These are phyloP conservation scores for Rhizomucor miehei DNA, from an alignment of 371 early-diverging fungal genomes.

Conservation along the genomic window DNA sequence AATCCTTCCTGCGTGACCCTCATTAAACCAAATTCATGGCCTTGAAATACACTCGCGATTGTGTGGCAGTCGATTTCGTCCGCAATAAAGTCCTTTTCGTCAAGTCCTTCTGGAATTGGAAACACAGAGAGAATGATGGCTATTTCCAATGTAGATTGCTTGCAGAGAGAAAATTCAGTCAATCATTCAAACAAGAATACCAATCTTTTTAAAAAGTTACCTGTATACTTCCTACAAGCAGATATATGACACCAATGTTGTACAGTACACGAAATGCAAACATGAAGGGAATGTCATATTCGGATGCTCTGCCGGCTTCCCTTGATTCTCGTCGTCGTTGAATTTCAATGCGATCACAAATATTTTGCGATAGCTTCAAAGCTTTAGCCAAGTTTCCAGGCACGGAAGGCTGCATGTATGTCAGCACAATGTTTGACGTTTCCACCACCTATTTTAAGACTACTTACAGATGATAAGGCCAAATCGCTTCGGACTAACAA, in stretches of 20 bases:
- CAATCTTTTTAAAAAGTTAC: too few species aligned
- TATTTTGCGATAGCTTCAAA: constrained; percentile 36
- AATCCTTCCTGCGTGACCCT: constrained; percentile 45
- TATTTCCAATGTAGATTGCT: constrained; percentile 49
- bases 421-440: background rate
- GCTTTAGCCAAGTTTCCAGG: constrained; percentile 47
- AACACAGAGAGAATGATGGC: constrained; percentile 49
- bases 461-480: constrained; percentile 39
- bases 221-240: constrained; percentile 47
- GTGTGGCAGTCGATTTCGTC: constrained; percentile 41
- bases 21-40: constrained; percentile 50
- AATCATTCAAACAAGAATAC: too few species aligned
- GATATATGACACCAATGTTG: constrained; percentile 46
- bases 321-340: constrained; percentile 36
- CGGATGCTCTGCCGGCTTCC: constrained; percentile 14
- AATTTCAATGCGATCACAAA: constrained; percentile 46
- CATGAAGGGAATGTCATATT: constrained; percentile 50
- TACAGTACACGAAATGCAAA: constrained; percentile 49
- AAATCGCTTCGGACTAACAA: constrained; percentile 39
- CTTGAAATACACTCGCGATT: constrained; percentile 33
- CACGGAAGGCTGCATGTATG: constrained; percentile 37
- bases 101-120: constrained; percentile 36
- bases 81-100: constrained; percentile 34
- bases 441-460: too few species aligned
- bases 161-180: too few species aligned